Base-by-base conservation (phyloP, 2,329 filamentous ascomycete genomes). In the Neonectria punicea region DNA sequence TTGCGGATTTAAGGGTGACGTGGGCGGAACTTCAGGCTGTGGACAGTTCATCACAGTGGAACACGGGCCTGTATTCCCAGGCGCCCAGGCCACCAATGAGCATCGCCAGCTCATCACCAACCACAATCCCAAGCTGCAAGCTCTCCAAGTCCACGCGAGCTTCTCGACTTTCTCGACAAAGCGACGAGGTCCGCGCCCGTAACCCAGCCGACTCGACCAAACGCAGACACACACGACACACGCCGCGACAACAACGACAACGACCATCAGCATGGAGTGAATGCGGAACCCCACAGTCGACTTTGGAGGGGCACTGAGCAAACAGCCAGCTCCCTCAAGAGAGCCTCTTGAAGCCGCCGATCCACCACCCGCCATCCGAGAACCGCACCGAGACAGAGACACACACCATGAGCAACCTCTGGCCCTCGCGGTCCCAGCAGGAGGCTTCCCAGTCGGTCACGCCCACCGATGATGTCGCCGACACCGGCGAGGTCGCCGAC, bases 321-420 rank as follows among this genome's bases (percentile, higher is more conserved):
- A 70, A 58, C 68, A 73, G 50, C 65, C 65, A 47, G 28, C 58
- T 32, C 16, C 39, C 8, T 43, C 47, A 43, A 55, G 36, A 58
- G 61, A 51, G 30, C 30, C 8, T 10, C 39, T 53, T 58, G 25
- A 47, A 50, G 50, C 34, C 34, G n/a, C 34, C 18, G 50, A 51
- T 16, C 49, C 25, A 10, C 58, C 25, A 56, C 20, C 53, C 39
- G 53, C 36, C 59, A 41, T 44, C 16, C 28, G 50, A 34, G 20
- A 53, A 47, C 20, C 54, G 34, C 49, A 44, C 57, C 49, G 25
- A 57, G 70, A 61, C n/a, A 67, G 25, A 58, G 69, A 63, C n/a
- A 67, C 75, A 80, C 75, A 80, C 67, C 69, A 85, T 85, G 83
- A 84, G 82, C 73, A 80, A 79, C 69, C 70, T 80, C 68, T 83